Base-by-base conservation (phyloP, 495 filamentous ascomycete species). In the Penicillium roqueforti region DNA sequence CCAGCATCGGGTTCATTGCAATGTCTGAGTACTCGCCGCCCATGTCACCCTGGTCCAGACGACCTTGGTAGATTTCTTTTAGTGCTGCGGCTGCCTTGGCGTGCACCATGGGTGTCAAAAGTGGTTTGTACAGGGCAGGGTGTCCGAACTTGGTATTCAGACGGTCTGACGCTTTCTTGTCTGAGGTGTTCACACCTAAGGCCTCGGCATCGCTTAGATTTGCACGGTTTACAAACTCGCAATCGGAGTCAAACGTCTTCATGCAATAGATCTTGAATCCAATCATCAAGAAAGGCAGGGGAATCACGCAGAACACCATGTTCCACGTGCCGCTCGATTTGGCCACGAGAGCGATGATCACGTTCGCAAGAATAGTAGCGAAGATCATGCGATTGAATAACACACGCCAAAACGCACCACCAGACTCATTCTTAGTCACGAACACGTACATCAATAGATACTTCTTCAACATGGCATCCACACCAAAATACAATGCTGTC, bases 21-120 rank as follows among this genome's bases (percentile, higher is more conserved):
- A 89, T 84, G 60, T 88, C 87, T 11, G 85, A 89, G 68, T 87
- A 89, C 19, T 84, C 80, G 58, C 83, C 85, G 39, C 77, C 69
- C 29, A 73, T 68, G 43, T 87, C 87, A 54, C 77, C 79, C 41
- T 80, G 64, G 38, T 79, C 77, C n/a, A 95, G 74, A 7, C 91
- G 84, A 13, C 91, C 93, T 11, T 82, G 81, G 59, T 96, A 96
- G 56, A 97, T 77, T 39, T 85, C 80, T 32, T 84, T 84, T 31
- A 98, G 80, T 32, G 89, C 78, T 46, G 91, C 88, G 54, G 91
- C 85, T 16, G 91, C 89, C 66, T 87, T 92, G 37, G 88, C 89
- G 57, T 93, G 87, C 10, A 98, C 92, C 93, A 98, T 98, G 0
- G 93, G 93, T 0, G 89, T 95, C 58, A 92, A 88, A 44, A 98